Evolutionary conservation across 2,329 filamentous ascomycete genomes (phyloP).

Genomic region (Periconia macrospinosa): DNA sequence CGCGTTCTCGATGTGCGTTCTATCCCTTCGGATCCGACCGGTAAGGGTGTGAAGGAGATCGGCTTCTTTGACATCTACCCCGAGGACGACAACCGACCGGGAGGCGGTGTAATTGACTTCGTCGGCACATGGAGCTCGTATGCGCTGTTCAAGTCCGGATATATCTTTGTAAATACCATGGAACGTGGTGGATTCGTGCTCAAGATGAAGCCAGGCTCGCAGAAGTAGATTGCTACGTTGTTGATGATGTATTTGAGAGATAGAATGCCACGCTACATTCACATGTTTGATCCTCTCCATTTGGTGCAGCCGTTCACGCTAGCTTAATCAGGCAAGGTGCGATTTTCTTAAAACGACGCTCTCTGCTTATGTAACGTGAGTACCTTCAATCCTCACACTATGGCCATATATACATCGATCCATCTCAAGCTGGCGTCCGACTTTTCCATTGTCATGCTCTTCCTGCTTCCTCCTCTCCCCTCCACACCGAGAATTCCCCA

Average conservation of each 20-base stretch:
- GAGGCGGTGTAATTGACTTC: slow-evolving; percentile 46
- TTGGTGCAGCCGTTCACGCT: too few relatives aligned
- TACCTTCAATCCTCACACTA: too few relatives aligned
- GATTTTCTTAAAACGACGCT: too few relatives aligned
- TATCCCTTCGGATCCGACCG: slow-evolving; percentile 45
- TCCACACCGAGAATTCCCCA: too few relatives aligned
- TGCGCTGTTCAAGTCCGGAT: slow-evolving; percentile 43
- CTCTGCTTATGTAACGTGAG: too few relatives aligned
- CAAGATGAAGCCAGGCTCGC: slow-evolving; percentile 33
- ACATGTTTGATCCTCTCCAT: too few relatives aligned
- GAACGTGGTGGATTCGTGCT: slow-evolving; percentile 43
- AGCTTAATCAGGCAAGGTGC: too few relatives aligned
- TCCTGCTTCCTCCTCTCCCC: too few relatives aligned
- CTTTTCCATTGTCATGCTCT: too few relatives aligned
- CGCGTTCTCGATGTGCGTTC: slow-evolving; percentile 47
- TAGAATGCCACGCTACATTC: too few relatives aligned
- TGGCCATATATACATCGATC: too few relatives aligned
- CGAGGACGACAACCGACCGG: slow-evolving; percentile 43
- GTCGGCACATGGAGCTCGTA: slow-evolving; percentile 50
- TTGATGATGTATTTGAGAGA: neutral
- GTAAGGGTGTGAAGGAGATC: slow-evolving; percentile 45
- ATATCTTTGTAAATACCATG: slow-evolving; percentile 46
- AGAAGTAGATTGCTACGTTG: slow-evolving; percentile 7
- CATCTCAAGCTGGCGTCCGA: too few relatives aligned
- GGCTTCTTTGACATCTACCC: slow-evolving; percentile 50